Conservation (phyloP, 352 stramenopile genomes). For the Pilasporangium apinafurcum region DNA sequence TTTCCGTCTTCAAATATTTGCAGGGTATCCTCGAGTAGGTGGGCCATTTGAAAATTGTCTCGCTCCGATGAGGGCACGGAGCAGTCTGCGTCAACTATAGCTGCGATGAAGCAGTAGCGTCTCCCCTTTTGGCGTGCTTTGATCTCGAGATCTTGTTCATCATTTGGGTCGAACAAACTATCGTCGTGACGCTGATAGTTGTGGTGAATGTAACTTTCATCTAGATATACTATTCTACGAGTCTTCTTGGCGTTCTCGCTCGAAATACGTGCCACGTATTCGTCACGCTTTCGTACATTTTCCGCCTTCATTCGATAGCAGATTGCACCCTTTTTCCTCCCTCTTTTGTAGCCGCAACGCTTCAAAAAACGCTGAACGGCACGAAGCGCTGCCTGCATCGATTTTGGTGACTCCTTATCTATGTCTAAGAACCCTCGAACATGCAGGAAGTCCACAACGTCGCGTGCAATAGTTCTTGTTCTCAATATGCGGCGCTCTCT, state of each 20-base stretch:
- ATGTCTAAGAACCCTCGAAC: background rate
- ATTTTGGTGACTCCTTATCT: background rate
- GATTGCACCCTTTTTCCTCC: background rate
- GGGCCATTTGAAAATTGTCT: background rate
- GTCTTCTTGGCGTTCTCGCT: background rate
- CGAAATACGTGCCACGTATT: slow-evolving; percentile 1
- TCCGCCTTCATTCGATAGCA: slow-evolving; percentile 1
- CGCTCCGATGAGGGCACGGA: background rate
- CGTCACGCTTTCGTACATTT: background rate
- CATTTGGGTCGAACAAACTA: slow-evolving; percentile 2
- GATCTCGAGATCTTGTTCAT: slow-evolving; percentile 1
- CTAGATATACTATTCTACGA: slow-evolving; percentile 4
- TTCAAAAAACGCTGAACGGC: slow-evolving; percentile 1
- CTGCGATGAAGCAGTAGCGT: slow-evolving; percentile 2
- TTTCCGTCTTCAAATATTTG: slow-evolving; percentile 6
- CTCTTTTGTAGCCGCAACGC: background rate
- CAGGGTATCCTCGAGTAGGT: slow-evolving; percentile 2
- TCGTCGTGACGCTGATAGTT: slow-evolving; percentile 1
- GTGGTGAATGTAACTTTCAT: slow-evolving; percentile 1
- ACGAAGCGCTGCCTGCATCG: background rate
- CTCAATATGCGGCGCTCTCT: background rate
- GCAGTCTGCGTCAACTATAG: slow-evolving; percentile 1
- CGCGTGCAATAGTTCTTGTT: background rate
- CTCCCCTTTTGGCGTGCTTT: background rate
- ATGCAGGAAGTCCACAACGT: background rate